A percentile compares a stretch with the other conserved stretches of the same genome.
These are phyloP conservation scores for Ustulina deusta DNA, from an alignment of 2,329 filamentous ascomycete genomes.

Conservation along the genomic window DNA sequence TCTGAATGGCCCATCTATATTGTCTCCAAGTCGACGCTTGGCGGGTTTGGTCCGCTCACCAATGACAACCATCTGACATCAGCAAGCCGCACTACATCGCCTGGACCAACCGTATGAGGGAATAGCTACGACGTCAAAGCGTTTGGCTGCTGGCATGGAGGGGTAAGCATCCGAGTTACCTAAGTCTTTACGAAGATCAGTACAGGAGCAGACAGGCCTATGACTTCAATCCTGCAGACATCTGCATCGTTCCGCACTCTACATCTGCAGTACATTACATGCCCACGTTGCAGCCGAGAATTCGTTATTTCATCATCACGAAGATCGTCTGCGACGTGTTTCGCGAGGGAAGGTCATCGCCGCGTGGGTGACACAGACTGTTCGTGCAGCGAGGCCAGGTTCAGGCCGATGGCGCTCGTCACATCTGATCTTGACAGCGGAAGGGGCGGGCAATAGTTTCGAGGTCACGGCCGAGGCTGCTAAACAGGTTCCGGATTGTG, in stretches of 20 bases:
- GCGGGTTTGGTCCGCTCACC: conserved; percentile 9
- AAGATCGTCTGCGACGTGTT: conserved; percentile 31
- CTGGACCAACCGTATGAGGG: conserved; percentile 36
- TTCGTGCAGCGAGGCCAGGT: background rate
- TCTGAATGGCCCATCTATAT: conserved; percentile 11
- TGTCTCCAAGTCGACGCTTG: conserved; percentile 7
- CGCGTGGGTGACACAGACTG: conserved; percentile 12
- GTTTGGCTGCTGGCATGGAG: conserved; percentile 26
- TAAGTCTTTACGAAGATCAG: background rate
- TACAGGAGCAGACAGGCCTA: background rate
- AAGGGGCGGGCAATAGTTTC: conserved; percentile 40
- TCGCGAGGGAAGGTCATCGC: conserved; percentile 23
- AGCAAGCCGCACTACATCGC: conserved; percentile 27
- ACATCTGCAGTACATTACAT: conserved; percentile 15
- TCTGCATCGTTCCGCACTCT: conserved; percentile 36
- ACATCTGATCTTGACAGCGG: conserved; percentile 37
- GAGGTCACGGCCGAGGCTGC: conserved; percentile 21
- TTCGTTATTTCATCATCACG: conserved; percentile 23
- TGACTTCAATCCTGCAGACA: conserved; percentile 22
- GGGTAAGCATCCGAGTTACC: conserved; percentile 24
- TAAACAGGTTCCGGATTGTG: conserved; percentile 35
- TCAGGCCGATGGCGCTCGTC: conserved; percentile 37
- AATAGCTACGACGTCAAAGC: conserved; percentile 28
- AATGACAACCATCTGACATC: conserved; percentile 40
- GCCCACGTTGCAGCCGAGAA: conserved; percentile 24